These are phyloP conservation scores for Pseudoscleropodium purum DNA, from an alignment of 225 moss, liverwort and hornwort genomes.

Conservation along the genomic window DNA sequence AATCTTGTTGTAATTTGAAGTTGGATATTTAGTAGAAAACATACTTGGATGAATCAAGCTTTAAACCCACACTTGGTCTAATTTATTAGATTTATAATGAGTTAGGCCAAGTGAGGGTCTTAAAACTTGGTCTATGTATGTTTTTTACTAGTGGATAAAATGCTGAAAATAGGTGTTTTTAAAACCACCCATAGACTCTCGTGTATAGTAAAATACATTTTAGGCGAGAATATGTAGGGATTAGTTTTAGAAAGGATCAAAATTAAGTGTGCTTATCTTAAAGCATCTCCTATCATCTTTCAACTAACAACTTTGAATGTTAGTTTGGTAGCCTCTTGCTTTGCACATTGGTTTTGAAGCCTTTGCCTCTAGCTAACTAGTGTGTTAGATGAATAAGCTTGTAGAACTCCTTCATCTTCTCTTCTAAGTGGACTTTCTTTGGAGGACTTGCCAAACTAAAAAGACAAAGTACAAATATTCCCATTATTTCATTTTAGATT, in stretches of 20 bases:
- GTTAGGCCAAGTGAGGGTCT: not conserved
- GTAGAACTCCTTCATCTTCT: fast-evolving
- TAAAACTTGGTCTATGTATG: not conserved
- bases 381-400: fast-evolving
- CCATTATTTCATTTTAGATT: not conserved
- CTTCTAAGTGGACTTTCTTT: fast-evolving
- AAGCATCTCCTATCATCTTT: fast-evolving
- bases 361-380: fast-evolving
- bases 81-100: not conserved
- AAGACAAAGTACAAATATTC: not conserved
- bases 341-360: fast-evolving
- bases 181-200: fast-evolving
- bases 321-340: fast-evolving
- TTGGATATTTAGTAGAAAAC: not conserved
- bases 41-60: fast-evolving
- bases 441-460: fast-evolving
- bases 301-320: not conserved
- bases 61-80: not conserved
- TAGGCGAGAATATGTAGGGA: too few species aligned
- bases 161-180: fast-evolving
- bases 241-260: not conserved
- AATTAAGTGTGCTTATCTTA: not conserved
- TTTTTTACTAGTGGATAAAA: not conserved
- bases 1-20: not conserved
- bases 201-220: not conserved